Percentiles rank a stretch among this genome's conserved stretches.
phyloP scores from a whole-genome alignment of 2,329 filamentous ascomycete species.

The Aspergillus udagawae region DNA sequence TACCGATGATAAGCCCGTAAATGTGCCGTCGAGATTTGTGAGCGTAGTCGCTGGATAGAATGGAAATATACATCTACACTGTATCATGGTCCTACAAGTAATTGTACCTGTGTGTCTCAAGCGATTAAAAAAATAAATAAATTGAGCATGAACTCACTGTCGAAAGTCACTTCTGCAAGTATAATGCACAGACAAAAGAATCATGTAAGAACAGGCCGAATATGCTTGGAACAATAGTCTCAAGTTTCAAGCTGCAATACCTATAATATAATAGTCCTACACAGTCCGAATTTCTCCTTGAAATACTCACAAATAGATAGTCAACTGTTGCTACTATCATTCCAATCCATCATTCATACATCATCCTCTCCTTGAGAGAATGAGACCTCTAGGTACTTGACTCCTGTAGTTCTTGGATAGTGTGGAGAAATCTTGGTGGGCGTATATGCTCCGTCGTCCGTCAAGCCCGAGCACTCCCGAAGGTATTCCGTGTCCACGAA shows the following conservation, averaged over 20 bases:
- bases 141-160: neutral
- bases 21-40: neutral
- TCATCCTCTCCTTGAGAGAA: neutral
- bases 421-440: slow-evolving; percentile 19
- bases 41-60: neutral
- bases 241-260: no score
- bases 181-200: neutral
- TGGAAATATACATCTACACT: neutral
- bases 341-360: neutral
- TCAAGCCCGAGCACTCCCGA: slow-evolving; percentile 39
- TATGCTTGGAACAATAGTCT: neutral
- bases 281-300: neutral
- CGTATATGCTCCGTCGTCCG: slow-evolving; percentile 16
- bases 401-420: neutral
- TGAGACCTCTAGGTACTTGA: no score
- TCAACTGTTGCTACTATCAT: neutral
- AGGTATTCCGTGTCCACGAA: slow-evolving; percentile 39
- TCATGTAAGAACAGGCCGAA: neutral
- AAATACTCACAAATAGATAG: neutral
- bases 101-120: neutral
- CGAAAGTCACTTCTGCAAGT: neutral
- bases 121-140: no score
- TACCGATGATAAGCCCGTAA: neutral
- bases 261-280: neutral
- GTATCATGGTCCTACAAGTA: neutral